Evolutionary conservation across 768 basidiomycete genomes (phyloP), one percentile per base, ranked within the genome.

Genomic region (Mycena indigotica): DNA sequence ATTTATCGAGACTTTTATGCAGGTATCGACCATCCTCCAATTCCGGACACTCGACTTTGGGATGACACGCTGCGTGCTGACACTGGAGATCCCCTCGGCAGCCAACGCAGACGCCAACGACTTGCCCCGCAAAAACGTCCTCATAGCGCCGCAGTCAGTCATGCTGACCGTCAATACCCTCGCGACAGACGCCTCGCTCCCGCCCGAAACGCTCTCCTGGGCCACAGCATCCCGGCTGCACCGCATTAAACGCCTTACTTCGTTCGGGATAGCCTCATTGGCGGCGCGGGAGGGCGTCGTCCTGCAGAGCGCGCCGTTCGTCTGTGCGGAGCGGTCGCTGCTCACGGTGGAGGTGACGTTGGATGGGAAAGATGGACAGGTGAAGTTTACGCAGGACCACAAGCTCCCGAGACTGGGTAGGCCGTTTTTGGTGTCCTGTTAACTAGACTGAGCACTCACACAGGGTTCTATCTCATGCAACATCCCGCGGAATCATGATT

Each of bases 11-110:
- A n/a, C n/a, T n/a, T n/a, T n/a, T n/a, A n/a, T n/a, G 17, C 13
- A 64, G 60, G 48, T 57, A 4, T 58, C 53, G 2, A 64, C 63
- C 4, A 56, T 64, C 21, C 44, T 41, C 1, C 63, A 64, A 35
- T 64, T 64, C 26, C 46, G 63, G 2, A 50, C 50, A 0, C n/a
- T 64, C n/a, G 63, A 64, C 50, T 64, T 52, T 28, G 41, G 45
- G 2, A 61, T 64, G 63, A 60, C 61, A 40, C 35, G 54, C 66
- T 29, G 48, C 21, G 44, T 53, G 0, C 50, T 29, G 6, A 48
- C 35, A 8, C 59, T 60, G 2, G 50, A 52, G 4, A 56, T 56
- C 2, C 54, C 58, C 2, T 53, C 57, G 1, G 13, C 25, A 4
- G 39, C 17, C 2, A 25, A 21, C 2, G 17, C 41, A 2, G n/a